Evolutionary conservation across 371 early-diverging fungal species (phyloP).

Genomic region (Mucor saturninus): DNA sequence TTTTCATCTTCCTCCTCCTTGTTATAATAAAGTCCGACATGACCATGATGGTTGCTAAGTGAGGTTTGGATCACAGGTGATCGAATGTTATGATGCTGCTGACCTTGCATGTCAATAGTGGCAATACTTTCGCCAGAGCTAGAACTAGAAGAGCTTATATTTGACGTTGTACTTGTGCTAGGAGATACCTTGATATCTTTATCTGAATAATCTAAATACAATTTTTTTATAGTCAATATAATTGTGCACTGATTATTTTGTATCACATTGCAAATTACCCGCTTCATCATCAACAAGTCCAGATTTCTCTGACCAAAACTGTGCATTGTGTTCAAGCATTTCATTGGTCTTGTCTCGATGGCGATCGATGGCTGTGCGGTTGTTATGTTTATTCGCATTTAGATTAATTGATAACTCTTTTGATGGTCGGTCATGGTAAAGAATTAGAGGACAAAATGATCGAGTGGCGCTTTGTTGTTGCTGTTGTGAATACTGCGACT

Average conservation of each 20-base stretch:
- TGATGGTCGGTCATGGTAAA: slow-evolving; percentile 30
- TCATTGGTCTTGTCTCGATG: slow-evolving; percentile 43
- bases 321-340: slow-evolving; percentile 49
- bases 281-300: slow-evolving; percentile 18
- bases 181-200: slow-evolving; percentile 30
- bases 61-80: slow-evolving; percentile 4
- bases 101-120: slow-evolving; percentile 20
- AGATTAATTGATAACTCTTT: slow-evolving; percentile 17
- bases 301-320: slow-evolving; percentile 36
- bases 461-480: slow-evolving; percentile 6
- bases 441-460: slow-evolving; percentile 30
- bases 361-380: slow-evolving; percentile 40
- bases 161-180: slow-evolving; percentile 33
- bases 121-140: slow-evolving; percentile 34
- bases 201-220: slow-evolving; percentile 10
- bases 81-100: background rate
- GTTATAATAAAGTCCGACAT: slow-evolving; percentile 4
- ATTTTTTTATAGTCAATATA: background rate
- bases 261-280: slow-evolving; percentile 16
- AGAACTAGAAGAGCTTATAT: slow-evolving; percentile 30
- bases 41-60: background rate
- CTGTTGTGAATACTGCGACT: slow-evolving; percentile 3
- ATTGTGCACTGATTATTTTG: slow-evolving; percentile 25
- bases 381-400: slow-evolving; percentile 19
- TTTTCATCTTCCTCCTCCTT: slow-evolving; percentile 11